A percentile compares a stretch with the other conserved stretches of the same genome.
Evolutionary conservation across 371 early-diverging fungal species (phyloP).

Genomic region (Circinella minor): DNA sequence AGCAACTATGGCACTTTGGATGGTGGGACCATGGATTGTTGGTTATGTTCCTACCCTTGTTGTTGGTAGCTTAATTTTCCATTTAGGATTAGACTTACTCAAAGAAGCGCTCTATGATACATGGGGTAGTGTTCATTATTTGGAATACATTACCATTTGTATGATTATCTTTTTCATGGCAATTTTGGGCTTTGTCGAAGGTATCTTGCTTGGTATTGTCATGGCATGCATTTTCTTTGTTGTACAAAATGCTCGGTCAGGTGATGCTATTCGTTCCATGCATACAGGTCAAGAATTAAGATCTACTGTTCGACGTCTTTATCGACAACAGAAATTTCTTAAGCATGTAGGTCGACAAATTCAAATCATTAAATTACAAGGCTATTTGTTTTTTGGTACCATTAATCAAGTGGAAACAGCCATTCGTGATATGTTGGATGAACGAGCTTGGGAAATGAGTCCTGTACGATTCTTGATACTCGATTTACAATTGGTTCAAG

Average conservation of each 20-base stretch:
- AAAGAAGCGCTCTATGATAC: slow-evolving; percentile 92
- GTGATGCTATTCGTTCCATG: slow-evolving; percentile 76
- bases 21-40: slow-evolving; percentile 85
- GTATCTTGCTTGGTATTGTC: slow-evolving; percentile 90
- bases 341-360: slow-evolving; percentile 86
- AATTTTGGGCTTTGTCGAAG: slow-evolving; percentile 90
- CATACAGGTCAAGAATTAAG: slow-evolving; percentile 82
- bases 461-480: slow-evolving; percentile 86
- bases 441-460: slow-evolving; percentile 68
- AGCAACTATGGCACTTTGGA: slow-evolving; percentile 80
- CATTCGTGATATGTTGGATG: slow-evolving; percentile 69
- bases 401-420: slow-evolving; percentile 84
- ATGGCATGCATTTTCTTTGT: slow-evolving; percentile 95
- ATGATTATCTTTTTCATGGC: slow-evolving; percentile 89
- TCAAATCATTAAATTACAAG: slow-evolving; percentile 87
- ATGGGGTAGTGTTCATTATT: slow-evolving; percentile 76
- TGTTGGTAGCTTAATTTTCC: slow-evolving; percentile 93
- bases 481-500: slow-evolving; percentile 87
- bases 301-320: slow-evolving; percentile 88
- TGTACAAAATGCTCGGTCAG: slow-evolving; percentile 78
- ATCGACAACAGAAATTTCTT: slow-evolving; percentile 86
- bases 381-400: slow-evolving; percentile 95
- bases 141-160: slow-evolving; percentile 90
- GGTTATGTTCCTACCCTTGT: slow-evolving; percentile 93
- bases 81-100: slow-evolving; percentile 90